A percentile compares a stretch with the other conserved stretches of the same genome.
Evolutionary conservation across 192 early-diverging fungal genomes (phyloP).

Genomic region (Gryganskiella cystojenkinii): DNA sequence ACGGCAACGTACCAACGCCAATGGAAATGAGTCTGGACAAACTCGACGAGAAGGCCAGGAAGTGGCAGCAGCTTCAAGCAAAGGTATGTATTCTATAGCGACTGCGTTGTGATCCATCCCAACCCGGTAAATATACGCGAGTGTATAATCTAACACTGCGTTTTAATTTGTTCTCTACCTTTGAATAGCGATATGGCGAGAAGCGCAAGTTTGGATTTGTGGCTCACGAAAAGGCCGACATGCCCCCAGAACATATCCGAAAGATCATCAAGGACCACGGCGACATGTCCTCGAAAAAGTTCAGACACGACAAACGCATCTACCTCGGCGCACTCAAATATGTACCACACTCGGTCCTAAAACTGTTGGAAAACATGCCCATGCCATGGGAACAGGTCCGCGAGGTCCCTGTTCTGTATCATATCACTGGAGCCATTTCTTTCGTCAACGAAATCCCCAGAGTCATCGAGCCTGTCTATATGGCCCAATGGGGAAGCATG

Average conservation of each 20-base stretch:
- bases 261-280: slow-evolving; percentile 99
- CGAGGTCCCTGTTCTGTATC: slow-evolving; percentile 96
- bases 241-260: slow-evolving; percentile 98
- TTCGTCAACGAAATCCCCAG: slow-evolving; percentile 97
- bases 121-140: not conserved
- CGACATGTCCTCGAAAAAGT: slow-evolving; percentile 99
- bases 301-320: slow-evolving; percentile 96
- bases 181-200: slow-evolving; percentile 80
- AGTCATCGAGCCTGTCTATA: slow-evolving; percentile 97
- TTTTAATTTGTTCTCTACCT: slow-evolving; percentile 1
- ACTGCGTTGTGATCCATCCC: not conserved
- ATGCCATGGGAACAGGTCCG: slow-evolving; percentile 99
- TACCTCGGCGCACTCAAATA: slow-evolving; percentile 99
- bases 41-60: slow-evolving; percentile 84
- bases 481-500: slow-evolving; percentile 99
- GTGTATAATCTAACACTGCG: not conserved
- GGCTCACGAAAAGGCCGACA: slow-evolving; percentile 93
- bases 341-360: slow-evolving; percentile 97
- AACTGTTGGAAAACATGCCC: slow-evolving; percentile 99
- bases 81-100: slow-evolving; percentile 54
- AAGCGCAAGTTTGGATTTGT: slow-evolving; percentile 96
- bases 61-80: slow-evolving; percentile 92
- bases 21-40: slow-evolving; percentile 62
- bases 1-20: slow-evolving; percentile 31
- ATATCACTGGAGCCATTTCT: slow-evolving; percentile 98